Conservation (phyloP, 257 asterid species). For the Solanum habrochaites region DNA sequence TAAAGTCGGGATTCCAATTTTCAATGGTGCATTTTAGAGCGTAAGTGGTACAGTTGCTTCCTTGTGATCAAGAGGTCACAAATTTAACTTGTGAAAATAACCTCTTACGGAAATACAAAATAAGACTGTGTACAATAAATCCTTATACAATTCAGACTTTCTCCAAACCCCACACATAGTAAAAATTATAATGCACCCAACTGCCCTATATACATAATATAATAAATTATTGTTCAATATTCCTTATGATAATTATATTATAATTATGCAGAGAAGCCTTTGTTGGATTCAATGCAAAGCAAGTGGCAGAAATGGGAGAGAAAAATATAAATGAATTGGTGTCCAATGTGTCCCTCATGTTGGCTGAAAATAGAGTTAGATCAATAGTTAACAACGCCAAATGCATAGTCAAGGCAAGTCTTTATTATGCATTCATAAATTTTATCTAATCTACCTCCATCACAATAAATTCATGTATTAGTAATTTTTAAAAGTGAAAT, state of each 20-base stretch:
- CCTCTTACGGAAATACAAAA: accelerated
- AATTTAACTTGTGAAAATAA: accelerated
- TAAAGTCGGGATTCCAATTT: neutral
- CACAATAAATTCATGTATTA: neutral
- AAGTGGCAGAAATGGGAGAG: conserved; percentile 69
- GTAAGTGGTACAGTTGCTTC: neutral
- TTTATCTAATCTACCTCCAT: neutral
- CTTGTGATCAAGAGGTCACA: accelerated
- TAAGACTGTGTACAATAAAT: accelerated
- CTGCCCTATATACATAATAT: neutral
- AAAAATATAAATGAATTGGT: conserved; percentile 43
- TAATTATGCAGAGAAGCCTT: conserved; percentile 41
- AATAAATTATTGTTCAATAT: neutral
- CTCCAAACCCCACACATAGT: accelerated
- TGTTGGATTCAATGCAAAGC: conserved; percentile 52
- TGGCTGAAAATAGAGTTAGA: conserved; percentile 62
- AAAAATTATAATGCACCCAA: accelerated
- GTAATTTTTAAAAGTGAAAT: neutral
- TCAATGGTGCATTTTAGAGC: too few relatives aligned
- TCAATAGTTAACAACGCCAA: conserved; percentile 81
- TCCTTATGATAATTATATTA: neutral
- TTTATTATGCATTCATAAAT: neutral
- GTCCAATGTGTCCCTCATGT: conserved; percentile 35
- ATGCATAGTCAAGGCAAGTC: conserved; percentile 64
- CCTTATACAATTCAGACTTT: neutral